phyloP scores from a whole-genome alignment of 164 flowering plant genomes.

The Vitis labrusca region DNA sequence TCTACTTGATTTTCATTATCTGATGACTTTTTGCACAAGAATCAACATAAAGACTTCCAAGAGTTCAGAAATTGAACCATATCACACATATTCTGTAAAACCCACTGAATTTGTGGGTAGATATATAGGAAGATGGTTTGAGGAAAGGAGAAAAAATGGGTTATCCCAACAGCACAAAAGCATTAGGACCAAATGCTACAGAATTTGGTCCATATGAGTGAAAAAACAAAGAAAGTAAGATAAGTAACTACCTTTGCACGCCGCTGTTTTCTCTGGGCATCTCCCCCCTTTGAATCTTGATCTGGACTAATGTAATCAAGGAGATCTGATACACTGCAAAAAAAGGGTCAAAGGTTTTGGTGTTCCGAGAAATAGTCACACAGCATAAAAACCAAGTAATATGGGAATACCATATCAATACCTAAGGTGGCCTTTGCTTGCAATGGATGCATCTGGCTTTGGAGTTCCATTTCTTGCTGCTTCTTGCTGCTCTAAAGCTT shows the following conservation, averaged over 20 bases:
- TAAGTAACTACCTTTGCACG: conserved; percentile 62
- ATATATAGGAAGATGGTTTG: too few species aligned
- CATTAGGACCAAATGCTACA: not conserved
- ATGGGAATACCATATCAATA: conserved; percentile 50
- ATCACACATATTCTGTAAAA: too few species aligned
- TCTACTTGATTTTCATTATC: too few species aligned
- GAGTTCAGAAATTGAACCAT: too few species aligned
- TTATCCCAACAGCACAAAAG: not conserved
- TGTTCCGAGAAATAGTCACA: not conserved
- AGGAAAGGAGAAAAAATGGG: too few species aligned
- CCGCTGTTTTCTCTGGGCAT: conserved; percentile 56
- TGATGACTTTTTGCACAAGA: too few species aligned
- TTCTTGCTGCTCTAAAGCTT: conserved; percentile 90
- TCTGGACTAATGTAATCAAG: conserved; percentile 85
- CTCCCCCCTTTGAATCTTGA: conserved; percentile 58
- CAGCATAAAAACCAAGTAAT: conserved; percentile 22
- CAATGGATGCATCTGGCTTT: conserved; percentile 84
- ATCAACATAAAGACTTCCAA: too few species aligned
- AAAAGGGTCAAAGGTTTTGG: conserved; percentile 29
- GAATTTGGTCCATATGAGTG: not conserved
- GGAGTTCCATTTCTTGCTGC: conserved; percentile 85
- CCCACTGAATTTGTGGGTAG: too few species aligned
- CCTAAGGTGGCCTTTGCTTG: conserved; percentile 98
- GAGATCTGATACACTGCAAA: conserved; percentile 89
- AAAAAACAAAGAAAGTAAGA: too few species aligned